These are phyloP conservation scores for Prunus campanulata DNA, from an alignment of 306 rosid genomes.

Conservation along the genomic window DNA sequence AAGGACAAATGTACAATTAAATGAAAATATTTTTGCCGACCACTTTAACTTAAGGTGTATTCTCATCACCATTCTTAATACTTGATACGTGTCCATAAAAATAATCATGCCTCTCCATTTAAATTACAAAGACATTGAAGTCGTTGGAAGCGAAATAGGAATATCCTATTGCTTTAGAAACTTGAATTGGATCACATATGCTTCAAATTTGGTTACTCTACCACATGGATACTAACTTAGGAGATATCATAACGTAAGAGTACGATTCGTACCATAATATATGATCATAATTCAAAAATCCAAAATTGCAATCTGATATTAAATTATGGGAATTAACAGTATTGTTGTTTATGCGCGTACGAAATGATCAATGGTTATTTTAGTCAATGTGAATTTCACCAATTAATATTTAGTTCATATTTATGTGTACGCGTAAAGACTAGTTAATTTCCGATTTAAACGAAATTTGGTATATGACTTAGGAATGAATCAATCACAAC, in stretches of 20 bases:
- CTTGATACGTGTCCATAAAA: too few relatives aligned
- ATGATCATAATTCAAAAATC: neutral
- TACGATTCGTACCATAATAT: too few relatives aligned
- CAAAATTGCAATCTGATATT: too few relatives aligned
- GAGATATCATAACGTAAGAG: too few relatives aligned
- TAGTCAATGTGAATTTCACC: neutral
- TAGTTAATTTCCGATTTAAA: neutral
- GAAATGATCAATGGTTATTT: neutral
- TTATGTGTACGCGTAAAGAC: neutral
- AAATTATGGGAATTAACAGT: too few relatives aligned
- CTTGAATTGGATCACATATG: too few relatives aligned
- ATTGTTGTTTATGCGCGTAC: neutral
- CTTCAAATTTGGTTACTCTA: too few relatives aligned
- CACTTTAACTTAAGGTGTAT: fast-evolving
- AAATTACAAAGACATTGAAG: neutral
- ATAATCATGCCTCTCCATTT: neutral
- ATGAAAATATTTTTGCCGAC: too few relatives aligned
- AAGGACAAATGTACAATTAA: too few relatives aligned
- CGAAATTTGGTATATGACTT: neutral
- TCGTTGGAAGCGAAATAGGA: neutral
- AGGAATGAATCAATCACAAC: neutral
- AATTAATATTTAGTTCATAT: neutral
- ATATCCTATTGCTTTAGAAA: too few relatives aligned
- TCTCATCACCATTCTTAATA: fast-evolving
- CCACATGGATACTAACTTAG: too few relatives aligned